phyloP scores from a whole-genome alignment of 225 moss, liverwort and hornwort genomes.

The Anthoceros angustus region DNA sequence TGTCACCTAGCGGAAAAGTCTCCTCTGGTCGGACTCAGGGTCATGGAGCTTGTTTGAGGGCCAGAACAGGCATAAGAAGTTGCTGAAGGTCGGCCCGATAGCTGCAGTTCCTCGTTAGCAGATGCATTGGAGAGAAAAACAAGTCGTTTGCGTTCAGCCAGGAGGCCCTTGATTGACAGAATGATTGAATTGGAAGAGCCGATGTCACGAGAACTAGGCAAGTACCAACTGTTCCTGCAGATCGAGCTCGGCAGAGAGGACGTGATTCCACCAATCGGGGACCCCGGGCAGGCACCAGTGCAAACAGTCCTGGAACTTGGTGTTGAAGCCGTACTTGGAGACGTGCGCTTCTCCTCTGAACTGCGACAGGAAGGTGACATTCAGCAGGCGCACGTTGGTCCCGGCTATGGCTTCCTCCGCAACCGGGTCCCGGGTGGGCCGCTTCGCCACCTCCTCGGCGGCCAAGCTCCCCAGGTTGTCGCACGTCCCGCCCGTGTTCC shows the following conservation, averaged over 20 bases:
- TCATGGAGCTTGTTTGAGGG: no score
- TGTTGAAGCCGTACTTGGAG: constrained; percentile 38
- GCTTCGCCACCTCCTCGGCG: constrained; percentile 13
- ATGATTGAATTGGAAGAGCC: no score
- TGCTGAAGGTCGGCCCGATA: no score
- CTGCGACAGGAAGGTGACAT: constrained; percentile 36
- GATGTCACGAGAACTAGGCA: no score
- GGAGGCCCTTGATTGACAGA: no score
- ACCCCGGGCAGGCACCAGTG: constrained; percentile 92
- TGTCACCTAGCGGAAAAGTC: no score
- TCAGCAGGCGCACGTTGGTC: constrained; percentile 34
- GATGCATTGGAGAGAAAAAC: no score
- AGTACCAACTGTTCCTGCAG: no score
- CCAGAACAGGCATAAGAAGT: no score
- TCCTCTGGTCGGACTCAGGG: no score
- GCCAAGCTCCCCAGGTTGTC: constrained; percentile 18
- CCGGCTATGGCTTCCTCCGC: constrained; percentile 36
- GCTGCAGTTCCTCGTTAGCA: no score
- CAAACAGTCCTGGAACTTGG: constrained; percentile 49
- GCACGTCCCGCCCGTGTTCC: constrained; percentile 67
- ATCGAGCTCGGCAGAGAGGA: constrained; percentile 29
- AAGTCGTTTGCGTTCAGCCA: no score
- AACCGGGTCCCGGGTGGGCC: constrained; percentile 14
- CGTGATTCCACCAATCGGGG: constrained; percentile 79
- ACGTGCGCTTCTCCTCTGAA: constrained; percentile 49